Base-by-base conservation (phyloP, 805 yeast genomes). In the Lipomyces yamanashiensis region DNA sequence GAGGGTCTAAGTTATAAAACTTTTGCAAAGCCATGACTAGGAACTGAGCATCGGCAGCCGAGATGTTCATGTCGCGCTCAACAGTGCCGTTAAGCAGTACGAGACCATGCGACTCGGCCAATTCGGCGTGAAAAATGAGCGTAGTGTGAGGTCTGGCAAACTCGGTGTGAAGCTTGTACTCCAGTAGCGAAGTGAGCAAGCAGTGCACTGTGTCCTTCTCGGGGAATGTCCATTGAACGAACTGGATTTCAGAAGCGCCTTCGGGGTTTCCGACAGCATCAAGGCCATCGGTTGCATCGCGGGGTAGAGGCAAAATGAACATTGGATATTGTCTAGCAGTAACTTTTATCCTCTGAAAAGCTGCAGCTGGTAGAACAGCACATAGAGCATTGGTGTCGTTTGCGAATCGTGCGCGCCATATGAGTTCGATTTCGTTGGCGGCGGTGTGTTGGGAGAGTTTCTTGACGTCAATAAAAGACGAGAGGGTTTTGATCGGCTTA, bases 61-160 rank as follows among this genome's bases (percentile, higher is more conserved):
- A 75, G n/a, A 92, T 77, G 43, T 86, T 80, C 61, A 63, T 55
- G 59, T 90, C 92, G 55, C 80, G 77, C 73, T 92, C 97, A 2
- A 92, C 85, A 41, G 81, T 82, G 1, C 98, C 97, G 69, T 92
- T 92, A 96, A 92, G 89, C 68, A 95, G 78, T 0, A 90, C 90
- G 0, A 90, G 62, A 0, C 81, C 85, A 66, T 89, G 87, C 15
- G 81, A 80, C 13, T 72, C 75, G 7, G 74, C 78, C 56, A 93
- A 77, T 61, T 95, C 97, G 50, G 87, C 85, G 77, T 93, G 98
- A 80, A 93, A 89, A 76, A 86, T 85, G 67, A 95, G 79, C 0
- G 97, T 90, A 0, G 98, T 91, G 75, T 95, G 98, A 0, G 99
- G 98, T 73, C 90, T 87, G 9, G 99, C 97, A 76, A 81, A 95